Percentiles rank a stretch among this genome's conserved stretches.
Conservation (phyloP, 2,329 filamentous ascomycete genomes). For the Aureobasidium leucospermi region DNA sequence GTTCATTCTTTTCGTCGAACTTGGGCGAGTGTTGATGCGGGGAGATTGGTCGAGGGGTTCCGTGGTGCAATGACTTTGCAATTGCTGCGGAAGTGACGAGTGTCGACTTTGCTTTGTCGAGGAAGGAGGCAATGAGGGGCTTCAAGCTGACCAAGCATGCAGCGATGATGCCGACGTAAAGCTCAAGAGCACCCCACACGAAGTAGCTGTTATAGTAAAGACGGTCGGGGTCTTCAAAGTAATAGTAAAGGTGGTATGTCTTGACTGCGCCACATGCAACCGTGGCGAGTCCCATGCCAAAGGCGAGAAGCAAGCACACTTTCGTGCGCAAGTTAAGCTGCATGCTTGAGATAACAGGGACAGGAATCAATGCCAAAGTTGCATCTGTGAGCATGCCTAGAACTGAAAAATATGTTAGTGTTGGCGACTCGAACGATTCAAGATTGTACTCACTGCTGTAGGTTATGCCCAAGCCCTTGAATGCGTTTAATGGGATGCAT, state of each 20-base stretch:
- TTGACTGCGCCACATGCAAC: conserved; percentile 39
- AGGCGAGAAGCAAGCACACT: conserved; percentile 29
- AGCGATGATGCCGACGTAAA: conserved; percentile 38
- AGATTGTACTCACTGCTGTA: conserved; percentile 31
- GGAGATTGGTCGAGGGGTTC: not conserved
- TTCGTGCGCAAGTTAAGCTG: conserved; percentile 38
- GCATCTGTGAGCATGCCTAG: conserved; percentile 35
- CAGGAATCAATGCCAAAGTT: conserved; percentile 35
- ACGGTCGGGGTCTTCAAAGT: conserved; percentile 30
- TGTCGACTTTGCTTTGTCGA: conserved; percentile 25
- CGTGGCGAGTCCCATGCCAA: conserved; percentile 35
- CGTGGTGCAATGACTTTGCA: not conserved
- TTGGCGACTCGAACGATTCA: conserved; percentile 13
- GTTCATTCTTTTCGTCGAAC: not conserved
- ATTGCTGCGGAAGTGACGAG: not conserved
- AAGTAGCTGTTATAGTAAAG: conserved; percentile 34
- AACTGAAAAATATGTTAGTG: conserved; percentile 18
- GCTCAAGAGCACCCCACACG: conserved; percentile 40
- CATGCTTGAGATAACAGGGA: conserved; percentile 37
- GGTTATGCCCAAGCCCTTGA: conserved; percentile 39
- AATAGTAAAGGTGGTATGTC: conserved; percentile 30
- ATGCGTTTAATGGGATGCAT: conserved; percentile 37
- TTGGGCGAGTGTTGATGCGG: not conserved
- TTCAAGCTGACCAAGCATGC: conserved; percentile 38
- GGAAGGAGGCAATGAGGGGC: conserved; percentile 31